These are phyloP conservation scores for Cicer yamashitae DNA, from an alignment of 306 rosid genomes.

Conservation along the genomic window DNA sequence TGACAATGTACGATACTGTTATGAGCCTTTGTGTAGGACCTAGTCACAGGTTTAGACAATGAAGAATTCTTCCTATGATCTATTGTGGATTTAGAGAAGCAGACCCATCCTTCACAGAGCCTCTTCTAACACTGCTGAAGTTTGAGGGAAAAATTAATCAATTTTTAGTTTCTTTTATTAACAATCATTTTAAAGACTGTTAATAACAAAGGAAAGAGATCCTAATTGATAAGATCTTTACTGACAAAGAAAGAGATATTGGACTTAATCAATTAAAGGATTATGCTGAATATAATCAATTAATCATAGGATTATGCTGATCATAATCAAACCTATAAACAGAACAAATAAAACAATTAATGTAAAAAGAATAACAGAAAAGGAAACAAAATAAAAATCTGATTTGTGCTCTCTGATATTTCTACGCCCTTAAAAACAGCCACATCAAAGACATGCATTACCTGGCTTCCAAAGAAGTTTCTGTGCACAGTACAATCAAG, in stretches of 20 bases:
- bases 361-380: not conserved
- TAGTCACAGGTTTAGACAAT: not conserved
- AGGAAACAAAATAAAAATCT: not conserved
- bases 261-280: not conserved
- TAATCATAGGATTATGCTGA: not conserved
- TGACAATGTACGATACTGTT: not conserved
- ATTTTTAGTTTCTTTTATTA: too few species aligned
- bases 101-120: not conserved
- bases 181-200: not conserved
- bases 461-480: conserved; percentile 99
- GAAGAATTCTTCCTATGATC: not conserved
- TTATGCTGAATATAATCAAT: not conserved
- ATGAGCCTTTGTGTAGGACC: not conserved
- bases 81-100: not conserved
- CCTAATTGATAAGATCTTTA: not conserved
- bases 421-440: not conserved
- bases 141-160: not conserved
- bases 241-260: not conserved
- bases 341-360: not conserved
- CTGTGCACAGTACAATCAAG: conserved; percentile 94
- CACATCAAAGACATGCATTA: conserved; percentile 35
- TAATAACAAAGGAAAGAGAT: conserved; percentile 2
- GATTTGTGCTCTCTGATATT: conserved; percentile 1
- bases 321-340: not conserved
- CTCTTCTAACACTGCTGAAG: not conserved